Conservation (phyloP, 1,139 yeast genomes). For the Citeromyces hawaiiensis region DNA sequence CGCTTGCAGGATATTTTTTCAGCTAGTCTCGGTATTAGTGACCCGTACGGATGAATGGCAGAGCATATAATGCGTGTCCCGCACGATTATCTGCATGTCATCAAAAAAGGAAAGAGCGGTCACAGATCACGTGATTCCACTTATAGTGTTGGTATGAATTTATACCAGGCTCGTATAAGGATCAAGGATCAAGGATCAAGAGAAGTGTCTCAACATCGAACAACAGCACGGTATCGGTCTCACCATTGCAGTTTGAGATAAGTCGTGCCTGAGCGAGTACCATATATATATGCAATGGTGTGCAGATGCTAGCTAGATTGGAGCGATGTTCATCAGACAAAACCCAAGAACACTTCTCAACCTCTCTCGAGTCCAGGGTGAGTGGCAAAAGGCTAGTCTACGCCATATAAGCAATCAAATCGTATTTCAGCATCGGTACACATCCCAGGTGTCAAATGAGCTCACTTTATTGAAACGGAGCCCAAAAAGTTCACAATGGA, state of each 20-base stretch:
- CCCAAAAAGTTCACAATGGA: background rate
- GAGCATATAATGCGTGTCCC: background rate
- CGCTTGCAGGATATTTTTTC: background rate
- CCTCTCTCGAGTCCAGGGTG: background rate
- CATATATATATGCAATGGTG: background rate
- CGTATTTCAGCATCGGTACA: background rate
- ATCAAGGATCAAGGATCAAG: no score
- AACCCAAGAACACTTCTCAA: background rate
- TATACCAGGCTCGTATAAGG: no score
- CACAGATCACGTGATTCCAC: background rate
- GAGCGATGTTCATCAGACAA: background rate
- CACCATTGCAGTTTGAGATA: no score
- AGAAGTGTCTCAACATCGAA: no score
- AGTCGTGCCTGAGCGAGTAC: no score
- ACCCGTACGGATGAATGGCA: background rate
- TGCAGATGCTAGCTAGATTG: background rate
- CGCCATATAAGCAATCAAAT: background rate
- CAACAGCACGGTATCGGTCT: no score
- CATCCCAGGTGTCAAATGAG: background rate
- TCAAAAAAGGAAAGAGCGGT: background rate
- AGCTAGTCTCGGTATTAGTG: background rate
- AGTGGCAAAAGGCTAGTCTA: background rate
- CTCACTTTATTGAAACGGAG: background rate
- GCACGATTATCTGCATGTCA: background rate
- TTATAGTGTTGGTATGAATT: no score